These are phyloP conservation scores for Draba incana DNA, from an alignment of 345 rosid species.

Conservation along the genomic window DNA sequence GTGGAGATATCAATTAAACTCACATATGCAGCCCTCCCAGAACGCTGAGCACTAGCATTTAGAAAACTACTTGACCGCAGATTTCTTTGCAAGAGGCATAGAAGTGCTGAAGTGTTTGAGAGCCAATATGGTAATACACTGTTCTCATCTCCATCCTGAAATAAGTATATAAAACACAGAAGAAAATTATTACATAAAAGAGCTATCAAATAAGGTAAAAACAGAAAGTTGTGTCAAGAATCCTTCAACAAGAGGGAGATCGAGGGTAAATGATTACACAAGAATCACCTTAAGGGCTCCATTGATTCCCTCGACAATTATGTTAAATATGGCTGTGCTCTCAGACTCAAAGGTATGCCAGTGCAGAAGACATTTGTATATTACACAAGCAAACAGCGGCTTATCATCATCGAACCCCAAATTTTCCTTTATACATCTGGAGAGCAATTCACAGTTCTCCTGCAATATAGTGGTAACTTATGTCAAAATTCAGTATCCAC, in stretches of 20 bases:
- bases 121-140: conserved; percentile 86
- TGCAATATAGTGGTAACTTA: conserved; percentile 42
- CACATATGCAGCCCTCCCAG: conserved; percentile 78
- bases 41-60: conserved; percentile 57
- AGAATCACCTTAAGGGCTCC: conserved; percentile 71
- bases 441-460: conserved; percentile 89
- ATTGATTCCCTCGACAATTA: conserved; percentile 85
- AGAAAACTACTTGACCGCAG: conserved; percentile 78
- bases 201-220: background rate
- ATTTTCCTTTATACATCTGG: conserved; percentile 83
- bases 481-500: conserved; percentile 20
- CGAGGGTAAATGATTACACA: conserved; percentile 23
- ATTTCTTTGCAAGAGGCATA: conserved; percentile 92
- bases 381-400: conserved; percentile 89
- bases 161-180: conserved; percentile 26
- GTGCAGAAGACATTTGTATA: conserved; percentile 85
- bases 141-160: conserved; percentile 81
- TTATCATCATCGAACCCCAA: conserved; percentile 78
- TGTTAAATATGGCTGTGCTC: conserved; percentile 84
- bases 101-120: conserved; percentile 90
- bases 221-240: conserved; percentile 20
- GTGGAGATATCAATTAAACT: conserved; percentile 38
- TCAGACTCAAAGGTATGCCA: conserved; percentile 98
- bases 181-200: conserved; percentile 11
- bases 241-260: conserved; percentile 20